phyloP scores from a whole-genome alignment of 306 rosid species.

The Prunus dulcis region DNA sequence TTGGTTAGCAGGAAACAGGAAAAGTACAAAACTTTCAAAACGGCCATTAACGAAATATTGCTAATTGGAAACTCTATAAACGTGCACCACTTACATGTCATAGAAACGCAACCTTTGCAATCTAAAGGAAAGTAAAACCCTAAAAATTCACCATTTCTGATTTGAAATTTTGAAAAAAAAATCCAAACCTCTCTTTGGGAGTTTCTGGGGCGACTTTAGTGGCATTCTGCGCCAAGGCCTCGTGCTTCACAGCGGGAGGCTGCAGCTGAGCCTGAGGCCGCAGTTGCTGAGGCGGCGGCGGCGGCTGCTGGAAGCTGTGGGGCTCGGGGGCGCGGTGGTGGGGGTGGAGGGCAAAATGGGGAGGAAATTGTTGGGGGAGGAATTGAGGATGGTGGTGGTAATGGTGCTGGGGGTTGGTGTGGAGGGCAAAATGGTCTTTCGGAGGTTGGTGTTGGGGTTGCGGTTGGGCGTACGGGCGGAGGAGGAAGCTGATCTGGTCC shows the following conservation, averaged over 20 bases:
- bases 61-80: background rate
- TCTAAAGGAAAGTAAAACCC: background rate
- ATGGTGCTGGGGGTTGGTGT: constrained; percentile 8
- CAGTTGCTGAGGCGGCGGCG: constrained; percentile 25
- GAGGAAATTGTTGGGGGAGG: constrained; percentile 45
- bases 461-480: constrained; percentile 42
- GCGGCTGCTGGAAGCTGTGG: constrained; percentile 32
- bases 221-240: constrained; percentile 21
- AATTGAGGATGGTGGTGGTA: constrained; percentile 30
- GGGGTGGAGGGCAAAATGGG: constrained; percentile 64
- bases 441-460: constrained; percentile 15
- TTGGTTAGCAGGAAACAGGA: background rate
- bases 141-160: background rate
- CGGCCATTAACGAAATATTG: background rate
- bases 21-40: background rate
- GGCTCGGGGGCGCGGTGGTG: constrained; percentile 24
- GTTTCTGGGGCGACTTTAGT: constrained; percentile 22
- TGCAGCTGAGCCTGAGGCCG: constrained; percentile 25
- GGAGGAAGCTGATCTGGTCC: constrained; percentile 73
- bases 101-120: background rate
- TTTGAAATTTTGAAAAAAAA: background rate
- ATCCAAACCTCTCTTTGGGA: constrained; percentile 49
- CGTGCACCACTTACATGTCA: background rate
- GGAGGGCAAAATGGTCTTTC: constrained; percentile 50
- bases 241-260: constrained; percentile 13